Evolutionary conservation across 192 early-diverging fungal species (phyloP).

Genomic region (Ambispora gerdemannii): DNA sequence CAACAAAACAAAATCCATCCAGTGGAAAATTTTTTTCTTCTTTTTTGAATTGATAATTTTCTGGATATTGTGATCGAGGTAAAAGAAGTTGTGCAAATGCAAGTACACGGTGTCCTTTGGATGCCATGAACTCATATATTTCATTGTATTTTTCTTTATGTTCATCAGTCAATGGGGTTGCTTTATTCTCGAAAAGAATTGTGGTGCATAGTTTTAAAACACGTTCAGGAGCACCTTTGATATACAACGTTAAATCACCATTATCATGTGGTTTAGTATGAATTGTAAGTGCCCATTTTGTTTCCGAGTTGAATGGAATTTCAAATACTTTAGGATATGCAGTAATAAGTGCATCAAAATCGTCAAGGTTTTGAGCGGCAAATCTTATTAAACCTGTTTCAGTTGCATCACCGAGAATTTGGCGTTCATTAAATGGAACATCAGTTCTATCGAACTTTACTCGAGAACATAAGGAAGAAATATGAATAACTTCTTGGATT

Average conservation of each 20-base stretch:
- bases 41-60: slow-evolving; percentile 71
- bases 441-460: slow-evolving; percentile 89
- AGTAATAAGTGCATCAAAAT: slow-evolving; percentile 71
- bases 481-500: slow-evolving; percentile 73
- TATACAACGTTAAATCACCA: slow-evolving; percentile 72
- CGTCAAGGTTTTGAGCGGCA: slow-evolving; percentile 65
- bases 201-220: slow-evolving; percentile 79
- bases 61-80: slow-evolving; percentile 67
- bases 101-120: slow-evolving; percentile 89
- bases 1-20: slow-evolving; percentile 71
- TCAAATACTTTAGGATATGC: slow-evolving; percentile 87
- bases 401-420: slow-evolving; percentile 90
- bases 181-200: slow-evolving; percentile 57
- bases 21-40: slow-evolving; percentile 70
- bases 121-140: slow-evolving; percentile 87
- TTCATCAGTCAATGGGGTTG: slow-evolving; percentile 61
- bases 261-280: slow-evolving; percentile 70
- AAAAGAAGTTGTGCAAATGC: slow-evolving; percentile 85
- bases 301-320: slow-evolving; percentile 93
- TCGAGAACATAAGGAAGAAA: slow-evolving; percentile 78
- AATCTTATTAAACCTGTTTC: slow-evolving; percentile 88
- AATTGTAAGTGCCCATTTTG: slow-evolving; percentile 93
- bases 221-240: slow-evolving; percentile 96
- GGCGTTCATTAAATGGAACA: slow-evolving; percentile 76
- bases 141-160: slow-evolving; percentile 67